Base-by-base conservation (phyloP, 2,329 filamentous ascomycete genomes). In the Aspergillus sp. region DNA sequence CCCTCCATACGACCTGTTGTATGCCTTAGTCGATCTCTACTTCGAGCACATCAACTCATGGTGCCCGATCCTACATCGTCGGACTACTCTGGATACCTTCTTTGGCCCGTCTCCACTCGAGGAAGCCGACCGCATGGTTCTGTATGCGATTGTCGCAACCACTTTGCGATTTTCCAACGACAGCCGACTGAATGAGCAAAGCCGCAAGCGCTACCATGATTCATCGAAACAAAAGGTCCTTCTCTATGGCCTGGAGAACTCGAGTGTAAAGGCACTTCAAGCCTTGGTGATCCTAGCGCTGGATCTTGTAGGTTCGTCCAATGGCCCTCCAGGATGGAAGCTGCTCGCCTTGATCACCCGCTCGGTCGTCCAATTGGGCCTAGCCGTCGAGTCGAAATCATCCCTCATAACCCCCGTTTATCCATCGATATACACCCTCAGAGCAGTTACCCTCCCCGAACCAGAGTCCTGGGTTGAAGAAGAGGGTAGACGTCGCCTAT, bases 281-380 rank as follows among this genome's bases (percentile, higher is more conserved):
- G 91, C 92, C 4, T 76, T 96, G 6, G 89, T 95, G 1, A 94
- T 96, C 46, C 76, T 96, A 4, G 89, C 91, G 0, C 74, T 96
- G 10, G 91, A 96, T 65, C 80, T 95, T 20, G 87, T 90, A 30
- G 92, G 92, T 8, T 89, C 83, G 61, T 91, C 90, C 35, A 95
- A 96, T 66, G 92, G 92, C 0, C 91, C 91, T 2, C 90, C 91
- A 0, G 91, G 90, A 2, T 95, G 91, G 91, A 95, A 95, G 65
- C 81, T 96, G 52, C 84, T 96, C 70, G 91, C 92, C 6, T 75
- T 96, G 47, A 95, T 96, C 56, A 92, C 90, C 1, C 83, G 92
- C 17, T 91, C 89, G 6, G 90, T 95, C 1, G 90, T 96, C 2
- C 91, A 96, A 68, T 77, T 96, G 1, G 92, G 92, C 0, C 75